These are phyloP conservation scores for Trichocomaceae sp. DNA, from an alignment of 2,329 filamentous ascomycete genomes.

Conservation along the genomic window DNA sequence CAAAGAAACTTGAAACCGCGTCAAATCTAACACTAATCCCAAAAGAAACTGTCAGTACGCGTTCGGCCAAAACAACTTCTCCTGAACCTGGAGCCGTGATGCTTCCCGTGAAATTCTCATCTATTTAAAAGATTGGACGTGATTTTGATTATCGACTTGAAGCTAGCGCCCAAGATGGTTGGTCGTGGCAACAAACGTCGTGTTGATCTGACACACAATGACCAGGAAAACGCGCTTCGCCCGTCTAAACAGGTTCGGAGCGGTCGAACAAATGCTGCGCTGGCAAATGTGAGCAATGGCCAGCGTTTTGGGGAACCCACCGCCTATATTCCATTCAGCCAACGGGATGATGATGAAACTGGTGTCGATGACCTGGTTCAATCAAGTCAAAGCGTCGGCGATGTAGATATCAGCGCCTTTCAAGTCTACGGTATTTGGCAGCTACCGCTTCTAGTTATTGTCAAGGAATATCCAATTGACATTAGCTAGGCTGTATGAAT, in stretches of 20 bases:
- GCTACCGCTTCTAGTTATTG: not conserved
- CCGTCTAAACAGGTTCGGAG: slow-evolving; percentile 13
- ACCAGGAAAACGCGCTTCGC: slow-evolving; percentile 13
- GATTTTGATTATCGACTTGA: not conserved
- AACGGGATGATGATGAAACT: slow-evolving; percentile 34
- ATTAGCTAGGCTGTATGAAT: slow-evolving; percentile 34
- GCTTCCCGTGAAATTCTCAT: not conserved
- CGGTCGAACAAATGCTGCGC: not conserved
- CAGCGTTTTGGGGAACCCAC: slow-evolving; percentile 25
- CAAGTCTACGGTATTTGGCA: slow-evolving; percentile 34
- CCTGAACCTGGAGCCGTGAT: not conserved
- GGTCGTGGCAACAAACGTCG: slow-evolving; percentile 3
- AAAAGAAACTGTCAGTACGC: too few relatives aligned
- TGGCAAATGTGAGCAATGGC: slow-evolving; percentile 14
- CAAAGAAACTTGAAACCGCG: too few relatives aligned
- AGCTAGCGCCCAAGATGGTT: slow-evolving; percentile 3
- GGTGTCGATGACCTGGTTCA: slow-evolving; percentile 27
- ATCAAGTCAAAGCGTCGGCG: slow-evolving; percentile 29
- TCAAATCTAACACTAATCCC: too few relatives aligned
- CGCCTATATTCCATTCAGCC: slow-evolving; percentile 27
- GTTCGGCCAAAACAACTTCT: too few relatives aligned
- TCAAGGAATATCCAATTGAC: slow-evolving; percentile 19
- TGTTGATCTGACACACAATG: slow-evolving; percentile 23
- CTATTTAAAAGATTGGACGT: too few relatives aligned
- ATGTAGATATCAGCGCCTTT: slow-evolving; percentile 28